phyloP scores from a whole-genome alignment of 164 flowering plant genomes.

The Tinospora cordifolia region DNA sequence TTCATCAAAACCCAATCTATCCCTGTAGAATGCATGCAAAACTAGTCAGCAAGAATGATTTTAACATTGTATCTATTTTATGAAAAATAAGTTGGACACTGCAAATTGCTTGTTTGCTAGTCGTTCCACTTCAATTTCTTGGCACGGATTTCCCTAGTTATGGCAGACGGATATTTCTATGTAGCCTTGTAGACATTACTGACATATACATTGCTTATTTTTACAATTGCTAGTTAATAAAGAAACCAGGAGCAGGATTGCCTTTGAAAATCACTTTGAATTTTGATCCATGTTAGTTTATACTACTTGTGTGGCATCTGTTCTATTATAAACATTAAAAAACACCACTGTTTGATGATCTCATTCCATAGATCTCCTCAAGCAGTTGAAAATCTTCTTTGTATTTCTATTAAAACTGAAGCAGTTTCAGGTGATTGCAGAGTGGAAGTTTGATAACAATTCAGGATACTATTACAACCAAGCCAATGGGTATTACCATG shows the following conservation, averaged over 20 bases:
- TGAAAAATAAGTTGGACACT: neutral
- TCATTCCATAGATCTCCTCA: neutral
- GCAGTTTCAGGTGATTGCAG: conserved; percentile 46
- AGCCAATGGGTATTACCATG: conserved; percentile 55
- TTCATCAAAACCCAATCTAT: neutral
- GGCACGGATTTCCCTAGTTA: neutral
- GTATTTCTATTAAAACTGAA: conserved; percentile 24
- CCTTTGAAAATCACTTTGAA: neutral
- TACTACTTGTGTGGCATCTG: too few relatives aligned
- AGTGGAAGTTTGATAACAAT: conserved; percentile 62
- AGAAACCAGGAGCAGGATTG: neutral
- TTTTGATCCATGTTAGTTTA: too few relatives aligned
- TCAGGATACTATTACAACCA: conserved; percentile 71
- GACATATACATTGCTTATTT: neutral
- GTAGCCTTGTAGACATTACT: neutral
- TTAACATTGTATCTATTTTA: neutral
- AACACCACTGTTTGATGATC: too few relatives aligned
- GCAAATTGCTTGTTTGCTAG: neutral
- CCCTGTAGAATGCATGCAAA: neutral
- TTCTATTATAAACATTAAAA: too few relatives aligned
- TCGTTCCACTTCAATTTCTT: neutral
- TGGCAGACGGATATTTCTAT: neutral
- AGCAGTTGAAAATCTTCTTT: neutral
- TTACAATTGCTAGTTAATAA: neutral
- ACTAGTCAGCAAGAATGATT: neutral